These are phyloP conservation scores for Gastrolobium bilobum DNA, from an alignment of 306 rosid species.

Conservation along the genomic window DNA sequence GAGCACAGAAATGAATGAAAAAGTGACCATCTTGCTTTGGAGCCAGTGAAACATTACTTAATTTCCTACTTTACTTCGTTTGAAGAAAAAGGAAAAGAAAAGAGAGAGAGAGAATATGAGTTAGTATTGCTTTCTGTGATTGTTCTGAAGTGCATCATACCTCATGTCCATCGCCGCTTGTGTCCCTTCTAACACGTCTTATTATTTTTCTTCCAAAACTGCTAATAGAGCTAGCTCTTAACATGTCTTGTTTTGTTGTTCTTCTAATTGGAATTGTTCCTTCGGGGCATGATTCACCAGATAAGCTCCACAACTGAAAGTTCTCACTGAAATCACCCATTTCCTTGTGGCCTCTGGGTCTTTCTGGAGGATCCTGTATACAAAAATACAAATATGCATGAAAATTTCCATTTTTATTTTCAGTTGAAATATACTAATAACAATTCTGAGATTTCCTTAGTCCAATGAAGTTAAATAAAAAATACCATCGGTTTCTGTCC, in stretches of 20 bases:
- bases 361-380: slow-evolving; percentile 77
- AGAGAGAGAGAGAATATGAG: slow-evolving; percentile 36
- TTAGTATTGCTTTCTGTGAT: slow-evolving; percentile 24
- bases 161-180: slow-evolving; percentile 88
- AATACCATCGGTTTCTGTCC: slow-evolving; percentile 82
- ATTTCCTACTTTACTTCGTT: slow-evolving; percentile 26
- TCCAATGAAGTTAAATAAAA: not conserved
- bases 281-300: slow-evolving; percentile 79
- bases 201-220: slow-evolving; percentile 81
- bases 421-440: not conserved
- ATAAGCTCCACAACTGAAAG: slow-evolving; percentile 75
- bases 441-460: not conserved
- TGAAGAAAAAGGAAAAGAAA: not conserved
- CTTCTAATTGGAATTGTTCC: slow-evolving; percentile 89
- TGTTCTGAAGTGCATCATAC: slow-evolving; percentile 52
- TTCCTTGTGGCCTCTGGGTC: slow-evolving; percentile 62
- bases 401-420: not conserved
- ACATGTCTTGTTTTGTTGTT: slow-evolving; percentile 74
- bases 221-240: slow-evolving; percentile 74
- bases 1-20: not conserved
- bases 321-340: slow-evolving; percentile 48
- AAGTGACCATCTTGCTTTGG: not conserved
- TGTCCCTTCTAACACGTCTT: slow-evolving; percentile 71
- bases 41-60: slow-evolving; percentile 38
- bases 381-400: not conserved